phyloP scores from a whole-genome alignment of 495 filamentous ascomycete genomes.

The Xylaria longipes region DNA sequence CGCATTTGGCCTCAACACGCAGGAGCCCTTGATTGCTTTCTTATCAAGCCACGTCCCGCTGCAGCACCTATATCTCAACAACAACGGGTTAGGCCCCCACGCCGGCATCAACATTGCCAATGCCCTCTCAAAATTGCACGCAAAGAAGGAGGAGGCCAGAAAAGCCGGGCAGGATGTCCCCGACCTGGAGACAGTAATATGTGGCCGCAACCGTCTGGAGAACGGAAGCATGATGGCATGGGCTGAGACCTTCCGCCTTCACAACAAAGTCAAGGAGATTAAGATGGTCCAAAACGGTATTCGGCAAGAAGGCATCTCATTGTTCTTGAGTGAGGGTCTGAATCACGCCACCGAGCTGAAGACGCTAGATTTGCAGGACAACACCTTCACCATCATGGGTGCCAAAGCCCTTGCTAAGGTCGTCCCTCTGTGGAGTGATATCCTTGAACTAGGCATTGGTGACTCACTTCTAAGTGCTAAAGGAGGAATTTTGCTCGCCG shows the following conservation, averaged over 20 bases:
- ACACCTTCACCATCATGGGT: conserved; percentile 87
- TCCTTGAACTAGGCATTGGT: conserved; percentile 85
- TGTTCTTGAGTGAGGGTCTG: conserved; percentile 78
- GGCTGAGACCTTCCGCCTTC: conserved; percentile 82
- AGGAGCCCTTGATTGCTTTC: conserved; percentile 83
- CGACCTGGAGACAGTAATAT: conserved; percentile 89
- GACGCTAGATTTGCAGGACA: conserved; percentile 92
- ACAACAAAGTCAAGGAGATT: conserved; percentile 78
- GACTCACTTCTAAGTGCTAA: conserved; percentile 85
- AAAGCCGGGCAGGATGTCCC: conserved; percentile 71
- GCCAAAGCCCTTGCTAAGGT: conserved; percentile 79
- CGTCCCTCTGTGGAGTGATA: conserved; percentile 72
- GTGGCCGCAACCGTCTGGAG: conserved; percentile 93
- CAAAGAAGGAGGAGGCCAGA: conserved; percentile 78
- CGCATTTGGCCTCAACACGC: conserved; percentile 93
- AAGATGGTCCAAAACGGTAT: conserved; percentile 99
- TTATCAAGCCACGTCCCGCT: conserved; percentile 84
- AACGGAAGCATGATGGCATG: conserved; percentile 95
- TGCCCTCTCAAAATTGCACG: conserved; percentile 74
- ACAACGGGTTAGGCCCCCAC: conserved; percentile 94
- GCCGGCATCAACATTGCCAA: conserved; percentile 88
- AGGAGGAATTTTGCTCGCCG: conserved; percentile 74
- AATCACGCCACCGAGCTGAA: conserved; percentile 66
- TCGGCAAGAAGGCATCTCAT: conserved; percentile 85
- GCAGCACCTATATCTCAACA: conserved; percentile 91